Percentiles rank a stretch among this genome's conserved stretches.
Conservation (phyloP, 768 basidiomycete species). For the Coprinopsis strossmayeri region DNA sequence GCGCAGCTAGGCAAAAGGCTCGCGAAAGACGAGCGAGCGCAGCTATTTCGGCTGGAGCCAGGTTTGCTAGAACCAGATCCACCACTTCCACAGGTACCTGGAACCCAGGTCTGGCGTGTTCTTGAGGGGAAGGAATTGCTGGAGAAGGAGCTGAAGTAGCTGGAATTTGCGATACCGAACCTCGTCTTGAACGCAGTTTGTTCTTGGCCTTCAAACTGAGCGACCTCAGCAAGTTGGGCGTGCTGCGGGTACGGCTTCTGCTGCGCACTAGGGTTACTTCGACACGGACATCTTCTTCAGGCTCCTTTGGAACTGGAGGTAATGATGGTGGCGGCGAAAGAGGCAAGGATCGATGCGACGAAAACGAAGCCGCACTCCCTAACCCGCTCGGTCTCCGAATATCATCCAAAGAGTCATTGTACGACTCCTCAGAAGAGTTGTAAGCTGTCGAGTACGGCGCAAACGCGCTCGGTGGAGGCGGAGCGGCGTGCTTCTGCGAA, state of each 20-base stretch:
- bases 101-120: background rate
- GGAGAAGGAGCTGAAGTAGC: background rate
- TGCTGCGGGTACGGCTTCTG: constrained; percentile 28
- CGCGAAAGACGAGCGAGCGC: constrained; percentile 26
- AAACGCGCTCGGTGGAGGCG: constrained; percentile 13
- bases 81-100: constrained; percentile 26
- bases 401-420: constrained; percentile 27
- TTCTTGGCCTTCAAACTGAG: constrained; percentile 16
- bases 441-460: constrained; percentile 8
- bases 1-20: constrained; percentile 26
- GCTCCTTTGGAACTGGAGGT: constrained; percentile 5
- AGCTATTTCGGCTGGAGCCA: constrained; percentile 25
- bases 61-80: constrained; percentile 25
- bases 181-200: constrained; percentile 13
- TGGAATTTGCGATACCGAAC: constrained; percentile 10
- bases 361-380: constrained; percentile 31
- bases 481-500: constrained; percentile 9
- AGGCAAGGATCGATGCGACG: constrained; percentile 28
- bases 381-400: constrained; percentile 42
- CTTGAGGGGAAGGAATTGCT: constrained; percentile 5
- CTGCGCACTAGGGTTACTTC: constrained; percentile 10
- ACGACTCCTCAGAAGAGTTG: constrained; percentile 12
- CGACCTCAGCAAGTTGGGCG: constrained; percentile 29
- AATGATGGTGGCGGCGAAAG: constrained; percentile 12
- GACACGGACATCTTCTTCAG: constrained; percentile 1